phyloP scores from a whole-genome alignment of 306 rosid genomes.

The Glycine tomentella region DNA sequence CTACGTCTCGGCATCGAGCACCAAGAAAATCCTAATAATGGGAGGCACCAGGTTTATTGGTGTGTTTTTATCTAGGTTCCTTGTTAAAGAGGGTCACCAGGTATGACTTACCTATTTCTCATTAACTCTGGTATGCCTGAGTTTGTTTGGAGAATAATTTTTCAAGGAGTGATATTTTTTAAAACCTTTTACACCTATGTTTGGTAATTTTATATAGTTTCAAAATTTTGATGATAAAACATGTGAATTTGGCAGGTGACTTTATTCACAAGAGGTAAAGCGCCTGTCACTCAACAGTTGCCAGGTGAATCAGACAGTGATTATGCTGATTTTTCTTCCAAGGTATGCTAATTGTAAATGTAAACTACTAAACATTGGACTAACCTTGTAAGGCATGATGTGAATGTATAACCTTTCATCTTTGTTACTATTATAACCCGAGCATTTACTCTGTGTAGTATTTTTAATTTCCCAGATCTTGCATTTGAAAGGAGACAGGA shows the following conservation, averaged over 20 bases:
- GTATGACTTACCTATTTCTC: slow-evolving; percentile 45
- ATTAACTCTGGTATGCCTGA: background rate
- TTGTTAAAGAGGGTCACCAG: slow-evolving; percentile 95
- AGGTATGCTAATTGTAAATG: slow-evolving; percentile 59
- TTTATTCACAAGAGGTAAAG: slow-evolving; percentile 93
- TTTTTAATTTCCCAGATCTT: slow-evolving; percentile 61
- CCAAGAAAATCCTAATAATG: slow-evolving; percentile 92
- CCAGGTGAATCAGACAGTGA: slow-evolving; percentile 89
- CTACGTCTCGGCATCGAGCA: slow-evolving; percentile 71
- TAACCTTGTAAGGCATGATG: slow-evolving; percentile 2
- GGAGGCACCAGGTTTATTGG: slow-evolving; percentile 98
- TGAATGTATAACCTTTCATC: background rate
- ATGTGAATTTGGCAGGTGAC: slow-evolving; percentile 72
- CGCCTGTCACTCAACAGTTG: slow-evolving; percentile 82
- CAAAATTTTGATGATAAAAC: slow-evolving; percentile 8
- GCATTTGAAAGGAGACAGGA: slow-evolving; percentile 97
- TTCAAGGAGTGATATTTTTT: background rate
- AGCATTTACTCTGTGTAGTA: slow-evolving; percentile 23
- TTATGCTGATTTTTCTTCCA: slow-evolving; percentile 79
- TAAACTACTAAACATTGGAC: slow-evolving; percentile 15
- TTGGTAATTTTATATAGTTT: background rate
- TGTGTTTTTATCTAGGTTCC: slow-evolving; percentile 90
- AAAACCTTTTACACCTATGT: background rate
- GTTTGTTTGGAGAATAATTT: background rate
- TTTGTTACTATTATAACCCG: background rate